Percentiles rank a stretch among this genome's conserved stretches.
Conservation (phyloP, 306 rosid genomes). For the Quercus bicolor region DNA sequence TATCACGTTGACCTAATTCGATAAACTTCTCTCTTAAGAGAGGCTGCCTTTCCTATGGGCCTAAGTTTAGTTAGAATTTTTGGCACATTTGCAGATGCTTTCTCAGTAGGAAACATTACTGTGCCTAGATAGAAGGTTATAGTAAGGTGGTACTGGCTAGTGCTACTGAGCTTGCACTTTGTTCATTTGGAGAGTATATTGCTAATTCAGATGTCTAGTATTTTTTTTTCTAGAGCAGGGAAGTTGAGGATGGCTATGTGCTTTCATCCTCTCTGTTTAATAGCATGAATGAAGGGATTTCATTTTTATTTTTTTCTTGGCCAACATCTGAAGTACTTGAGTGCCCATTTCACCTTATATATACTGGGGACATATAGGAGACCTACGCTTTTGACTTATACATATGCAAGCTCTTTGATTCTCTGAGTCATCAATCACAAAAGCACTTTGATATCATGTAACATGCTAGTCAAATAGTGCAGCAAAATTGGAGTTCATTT, state of each 20-base stretch:
- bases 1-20: background rate
- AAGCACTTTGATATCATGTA: background rate
- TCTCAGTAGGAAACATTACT: too few relatives aligned
- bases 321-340: background rate
- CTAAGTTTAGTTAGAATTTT: background rate
- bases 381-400: background rate
- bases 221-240: background rate
- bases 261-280: background rate
- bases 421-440: too few relatives aligned
- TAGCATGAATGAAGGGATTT: background rate
- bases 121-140: background rate
- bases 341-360: background rate
- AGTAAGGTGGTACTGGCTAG: background rate
- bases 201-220: background rate
- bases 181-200: background rate
- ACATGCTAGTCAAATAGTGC: slow-evolving; percentile 15
- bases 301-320: background rate
- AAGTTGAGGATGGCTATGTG: background rate
- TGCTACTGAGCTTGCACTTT: background rate
- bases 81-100: background rate
- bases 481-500: background rate
- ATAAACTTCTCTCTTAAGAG: background rate
- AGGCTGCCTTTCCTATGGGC: background rate
- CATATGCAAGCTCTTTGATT: background rate
- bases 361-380: background rate